Conservation (phyloP, 2,329 filamentous ascomycete genomes). For the Ophiostoma pallidulum region DNA sequence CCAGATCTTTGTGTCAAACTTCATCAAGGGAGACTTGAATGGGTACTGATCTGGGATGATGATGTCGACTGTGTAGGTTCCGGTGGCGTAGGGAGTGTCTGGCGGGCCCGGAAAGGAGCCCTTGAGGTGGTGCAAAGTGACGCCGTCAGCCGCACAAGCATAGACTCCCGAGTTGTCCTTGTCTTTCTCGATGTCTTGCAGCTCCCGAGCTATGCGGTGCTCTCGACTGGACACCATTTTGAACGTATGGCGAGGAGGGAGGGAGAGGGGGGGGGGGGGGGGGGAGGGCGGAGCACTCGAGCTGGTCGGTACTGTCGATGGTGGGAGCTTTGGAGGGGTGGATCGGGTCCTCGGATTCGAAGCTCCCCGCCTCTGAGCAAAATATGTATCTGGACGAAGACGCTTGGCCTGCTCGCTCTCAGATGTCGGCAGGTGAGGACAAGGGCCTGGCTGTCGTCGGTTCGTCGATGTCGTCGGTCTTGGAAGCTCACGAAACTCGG, state of each 20-base stretch:
- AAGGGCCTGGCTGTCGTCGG: too few species aligned
- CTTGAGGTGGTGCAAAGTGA: constrained; percentile 71
- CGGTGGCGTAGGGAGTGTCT: constrained; percentile 87
- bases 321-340: too few species aligned
- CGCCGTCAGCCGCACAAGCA: constrained; percentile 53
- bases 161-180: constrained; percentile 62
- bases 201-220: constrained; percentile 63
- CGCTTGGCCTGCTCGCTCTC: too few species aligned
- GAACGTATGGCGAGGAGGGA: too few species aligned
- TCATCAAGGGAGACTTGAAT: constrained; percentile 86
- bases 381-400: too few species aligned
- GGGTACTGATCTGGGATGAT: constrained; percentile 82
- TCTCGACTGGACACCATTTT: constrained; percentile 42
- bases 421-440: background rate
- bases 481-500: too few species aligned
- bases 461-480: too few species aligned
- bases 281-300: too few species aligned
- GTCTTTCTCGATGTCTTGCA: constrained; percentile 67
- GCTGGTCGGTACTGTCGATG: too few species aligned
- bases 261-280: too few species aligned
- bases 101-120: constrained; percentile 80
- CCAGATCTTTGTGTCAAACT: constrained; percentile 89
- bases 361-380: too few species aligned
- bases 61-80: constrained; percentile 74
- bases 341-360: too few species aligned